A percentile compares a stretch with the other conserved stretches of the same genome.
Conservation (phyloP, 768 basidiomycete species). For the Lactarius tabidus region DNA sequence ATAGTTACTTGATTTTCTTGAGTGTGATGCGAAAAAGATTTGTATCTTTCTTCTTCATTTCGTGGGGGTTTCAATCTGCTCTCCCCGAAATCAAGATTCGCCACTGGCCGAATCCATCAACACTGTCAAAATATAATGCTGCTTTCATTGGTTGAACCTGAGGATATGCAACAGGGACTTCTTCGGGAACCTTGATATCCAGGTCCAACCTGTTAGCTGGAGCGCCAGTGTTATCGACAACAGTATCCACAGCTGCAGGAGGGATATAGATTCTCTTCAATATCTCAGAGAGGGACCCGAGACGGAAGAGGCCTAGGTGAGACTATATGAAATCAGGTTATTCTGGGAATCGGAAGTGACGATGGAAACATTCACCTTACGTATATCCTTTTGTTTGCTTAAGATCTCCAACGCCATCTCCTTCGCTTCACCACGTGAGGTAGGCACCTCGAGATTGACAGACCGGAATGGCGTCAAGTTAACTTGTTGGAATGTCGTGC, state of each 20-base stretch:
- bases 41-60: slow-evolving; percentile 41
- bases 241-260: background rate
- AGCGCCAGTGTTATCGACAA: background rate
- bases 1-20: slow-evolving; percentile 61
- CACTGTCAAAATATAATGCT: slow-evolving; percentile 55
- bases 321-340: slow-evolving; percentile 1
- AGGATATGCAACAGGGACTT: slow-evolving; percentile 37
- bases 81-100: slow-evolving; percentile 50
- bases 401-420: slow-evolving; percentile 26
- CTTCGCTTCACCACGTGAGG: slow-evolving; percentile 25
- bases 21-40: slow-evolving; percentile 50
- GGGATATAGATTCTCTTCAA: slow-evolving; percentile 17
- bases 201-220: background rate
- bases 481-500: too few species aligned
- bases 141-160: slow-evolving; percentile 56
- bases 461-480: slow-evolving; percentile 32
- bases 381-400: slow-evolving; percentile 26
- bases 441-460: slow-evolving; percentile 31
- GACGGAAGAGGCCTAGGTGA: slow-evolving; percentile 11
- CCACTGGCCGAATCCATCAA: slow-evolving; percentile 63
- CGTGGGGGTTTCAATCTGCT: slow-evolving; percentile 48
- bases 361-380: slow-evolving; percentile 28
- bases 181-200: slow-evolving; percentile 2
- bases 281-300: background rate
- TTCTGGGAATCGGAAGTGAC: background rate